These are phyloP conservation scores for Cenococcum geophilum DNA, from an alignment of 495 filamentous ascomycete species.

Conservation along the genomic window DNA sequence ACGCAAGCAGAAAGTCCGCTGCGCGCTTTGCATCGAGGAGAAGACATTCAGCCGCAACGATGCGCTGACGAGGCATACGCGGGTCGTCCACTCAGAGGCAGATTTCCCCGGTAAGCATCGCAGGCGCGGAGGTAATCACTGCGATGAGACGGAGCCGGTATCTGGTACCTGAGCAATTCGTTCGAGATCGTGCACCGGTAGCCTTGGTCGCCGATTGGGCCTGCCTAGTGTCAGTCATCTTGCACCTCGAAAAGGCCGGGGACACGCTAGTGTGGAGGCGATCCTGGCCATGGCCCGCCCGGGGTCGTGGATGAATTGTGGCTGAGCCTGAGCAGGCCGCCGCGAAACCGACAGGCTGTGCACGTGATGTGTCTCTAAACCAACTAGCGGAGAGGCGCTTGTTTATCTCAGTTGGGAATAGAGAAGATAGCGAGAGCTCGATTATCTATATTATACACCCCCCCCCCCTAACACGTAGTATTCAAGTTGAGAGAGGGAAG, in stretches of 20 bases:
- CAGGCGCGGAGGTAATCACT: conserved; percentile 23
- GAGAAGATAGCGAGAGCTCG: too few species aligned
- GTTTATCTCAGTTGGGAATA: too few species aligned
- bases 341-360: background rate
- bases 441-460: too few species aligned
- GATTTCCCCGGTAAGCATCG: conserved; percentile 65
- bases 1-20: conserved; percentile 91
- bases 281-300: background rate
- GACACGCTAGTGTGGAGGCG: background rate
- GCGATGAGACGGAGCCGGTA: background rate
- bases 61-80: conserved; percentile 85
- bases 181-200: background rate
- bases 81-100: conserved; percentile 80
- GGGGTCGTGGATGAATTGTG: background rate
- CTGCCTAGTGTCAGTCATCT: conserved; percentile 1
- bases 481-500: too few species aligned
- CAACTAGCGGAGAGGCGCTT: too few species aligned
- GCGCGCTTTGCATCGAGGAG: conserved; percentile 87
- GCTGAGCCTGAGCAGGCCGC: background rate
- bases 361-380: background rate
- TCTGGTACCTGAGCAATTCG: background rate
- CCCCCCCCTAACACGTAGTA: too few species aligned
- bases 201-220: conserved; percentile 3
- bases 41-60: conserved; percentile 94
- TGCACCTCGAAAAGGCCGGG: background rate